Base-by-base conservation (phyloP, 345 rosid genomes). In the Crucihimalaya himalaica region DNA sequence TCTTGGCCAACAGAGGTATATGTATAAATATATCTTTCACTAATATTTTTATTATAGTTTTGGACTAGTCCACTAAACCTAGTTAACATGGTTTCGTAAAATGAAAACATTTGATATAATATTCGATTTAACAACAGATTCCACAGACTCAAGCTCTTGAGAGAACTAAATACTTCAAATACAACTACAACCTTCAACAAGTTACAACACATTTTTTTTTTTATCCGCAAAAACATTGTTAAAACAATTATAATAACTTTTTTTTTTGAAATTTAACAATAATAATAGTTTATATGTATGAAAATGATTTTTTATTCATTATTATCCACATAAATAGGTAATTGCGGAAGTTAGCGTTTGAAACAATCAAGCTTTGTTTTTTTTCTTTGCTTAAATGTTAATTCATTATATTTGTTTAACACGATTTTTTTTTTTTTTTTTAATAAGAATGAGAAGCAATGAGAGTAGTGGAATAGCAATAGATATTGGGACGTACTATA, bases 401-500 rank as follows among this genome's bases (percentile, higher is more conserved):
- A 34, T 71, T 16, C 4, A 46, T 23, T 18, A 31, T 67, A 8
- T 16, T 11, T 42, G 29, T 8, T 25, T 60, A 27, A 66, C 39
- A 68, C 29, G 2, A 21, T 12, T 16, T 8, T 42, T 61, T 42
- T 61, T 61, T 42, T 61, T 52, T 2, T 47, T 6, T 43, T 25
- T 13, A 11, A 27, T 5, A 19, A 76, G 80, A 18, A 25, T 64
- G 61, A 48, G 37, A 77, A 71, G 68, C 61, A 64, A 50, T 28
- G 77, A 27, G 62, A 77, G 5, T 7, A 39, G 56, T 50, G 25
- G 40, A 39, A n/a, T 77, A 29, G 68, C 62, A 71, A 51, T 77
- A 70, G 80, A 77, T 37, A 48, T 65, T 31, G 80, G 80, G 8
- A 77, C 77, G 5, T 77, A 77, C 60, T 77, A 70, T 4, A 71